These are phyloP conservation scores for Schizophyllum amplum DNA, from an alignment of 1,284 basidiomycete species.

Conservation along the genomic window DNA sequence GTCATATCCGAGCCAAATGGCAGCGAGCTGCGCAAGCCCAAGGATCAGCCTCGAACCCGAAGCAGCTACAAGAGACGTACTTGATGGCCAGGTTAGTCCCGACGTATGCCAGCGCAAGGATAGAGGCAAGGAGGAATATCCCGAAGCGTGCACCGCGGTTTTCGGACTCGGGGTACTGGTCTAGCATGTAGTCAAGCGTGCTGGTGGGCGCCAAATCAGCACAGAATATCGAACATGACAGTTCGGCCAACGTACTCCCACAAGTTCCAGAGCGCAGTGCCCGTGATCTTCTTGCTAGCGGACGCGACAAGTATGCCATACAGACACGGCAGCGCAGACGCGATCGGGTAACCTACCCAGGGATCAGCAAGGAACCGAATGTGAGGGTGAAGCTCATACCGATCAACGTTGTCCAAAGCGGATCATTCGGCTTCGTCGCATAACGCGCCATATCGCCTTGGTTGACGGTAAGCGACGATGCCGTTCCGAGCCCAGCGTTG, in stretches of 20 bases:
- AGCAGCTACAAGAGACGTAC: conserved; percentile 6
- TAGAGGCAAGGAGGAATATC: conserved; percentile 15
- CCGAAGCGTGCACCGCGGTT: conserved; percentile 12
- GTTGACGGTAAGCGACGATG: conserved; percentile 18
- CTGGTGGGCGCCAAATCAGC: background rate
- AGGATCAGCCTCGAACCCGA: background rate
- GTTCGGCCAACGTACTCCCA: conserved; percentile 10
- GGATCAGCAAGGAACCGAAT: conserved; percentile 6
- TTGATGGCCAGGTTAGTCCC: conserved; percentile 18
- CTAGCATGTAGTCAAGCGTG: conserved; percentile 6
- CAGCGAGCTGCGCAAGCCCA: conserved; percentile 6
- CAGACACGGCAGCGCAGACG: conserved; percentile 17
- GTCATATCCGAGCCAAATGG: conserved; percentile 19
- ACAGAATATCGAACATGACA: background rate
- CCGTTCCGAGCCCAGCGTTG: conserved; percentile 17
- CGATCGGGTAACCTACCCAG: conserved; percentile 16
- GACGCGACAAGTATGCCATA: conserved; percentile 20
- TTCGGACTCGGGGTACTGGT: conserved; percentile 10
- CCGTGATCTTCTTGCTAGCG: conserved; percentile 9
- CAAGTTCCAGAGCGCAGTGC: conserved; percentile 11
- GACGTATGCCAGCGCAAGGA: conserved; percentile 17
- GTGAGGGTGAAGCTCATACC: background rate
- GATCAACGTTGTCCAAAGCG: conserved; percentile 10
- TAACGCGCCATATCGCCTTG: conserved; percentile 21
- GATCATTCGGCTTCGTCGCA: conserved; percentile 15